phyloP scores from a whole-genome alignment of 164 flowering plant species.

The Protea cynaroides region DNA sequence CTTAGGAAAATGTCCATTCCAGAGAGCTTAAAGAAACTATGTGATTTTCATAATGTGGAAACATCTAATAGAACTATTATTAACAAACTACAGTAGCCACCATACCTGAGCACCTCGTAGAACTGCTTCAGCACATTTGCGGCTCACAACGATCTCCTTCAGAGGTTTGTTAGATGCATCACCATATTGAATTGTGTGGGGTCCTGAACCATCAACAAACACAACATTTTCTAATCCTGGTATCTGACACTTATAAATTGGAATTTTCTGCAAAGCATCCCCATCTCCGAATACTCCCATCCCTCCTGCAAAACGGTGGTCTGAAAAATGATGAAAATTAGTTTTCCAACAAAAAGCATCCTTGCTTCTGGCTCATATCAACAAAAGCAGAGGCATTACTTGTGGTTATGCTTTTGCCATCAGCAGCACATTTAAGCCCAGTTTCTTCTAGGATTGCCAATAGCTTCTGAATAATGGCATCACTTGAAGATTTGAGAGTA shows the following conservation, averaged over 20 bases:
- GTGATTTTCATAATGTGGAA: neutral
- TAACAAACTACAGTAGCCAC: neutral
- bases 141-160: conserved; percentile 89
- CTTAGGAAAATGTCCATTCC: neutral
- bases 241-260: conserved; percentile 56
- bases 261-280: conserved; percentile 7
- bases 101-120: conserved; percentile 97
- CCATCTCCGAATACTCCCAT: conserved; percentile 9
- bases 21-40: neutral
- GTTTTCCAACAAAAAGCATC: conserved; percentile 9
- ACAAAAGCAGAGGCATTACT: conserved; percentile 7
- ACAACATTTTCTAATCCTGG: conserved; percentile 83
- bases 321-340: conserved; percentile 2
- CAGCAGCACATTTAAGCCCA: conserved; percentile 7
- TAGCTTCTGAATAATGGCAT: conserved; percentile 65
- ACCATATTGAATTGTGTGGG: conserved; percentile 57
- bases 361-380: conserved; percentile 6
- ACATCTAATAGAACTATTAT: neutral
- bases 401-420: neutral
- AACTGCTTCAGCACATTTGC: conserved; percentile 99
- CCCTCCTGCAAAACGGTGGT: conserved; percentile 1
- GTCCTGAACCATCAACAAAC: conserved; percentile 83
- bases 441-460: conserved; percentile 23
- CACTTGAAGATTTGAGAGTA: conserved; percentile 60
- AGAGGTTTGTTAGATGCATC: conserved; percentile 34